phyloP scores from a whole-genome alignment of 1,284 basidiomycete genomes.

The Agroathelia rolfsii region DNA sequence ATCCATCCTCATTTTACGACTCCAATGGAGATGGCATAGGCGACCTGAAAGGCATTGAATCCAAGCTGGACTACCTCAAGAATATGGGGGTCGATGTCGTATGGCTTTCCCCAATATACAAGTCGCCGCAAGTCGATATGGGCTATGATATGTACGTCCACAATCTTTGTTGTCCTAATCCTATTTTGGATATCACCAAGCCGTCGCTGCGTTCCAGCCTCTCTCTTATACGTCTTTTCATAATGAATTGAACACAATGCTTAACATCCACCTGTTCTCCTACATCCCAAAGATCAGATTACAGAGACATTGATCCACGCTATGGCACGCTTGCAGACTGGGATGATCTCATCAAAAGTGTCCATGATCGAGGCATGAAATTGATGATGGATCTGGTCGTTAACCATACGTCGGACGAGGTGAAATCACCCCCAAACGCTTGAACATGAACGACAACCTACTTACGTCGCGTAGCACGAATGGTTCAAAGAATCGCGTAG shows the following conservation, averaged over 20 bases:
- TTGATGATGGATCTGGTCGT: conserved; percentile 75
- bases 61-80: conserved; percentile 62
- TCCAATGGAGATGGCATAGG: conserved; percentile 70
- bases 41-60: conserved; percentile 59
- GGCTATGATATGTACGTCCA: conserved; percentile 56
- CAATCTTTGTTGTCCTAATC: not conserved
- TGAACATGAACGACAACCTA: conserved; percentile 1
- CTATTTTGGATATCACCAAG: not conserved
- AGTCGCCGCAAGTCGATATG: conserved; percentile 62
- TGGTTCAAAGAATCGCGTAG: conserved; percentile 67
- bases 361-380: conserved; percentile 61
- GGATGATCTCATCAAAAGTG: conserved; percentile 49
- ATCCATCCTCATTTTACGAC: conserved; percentile 67
- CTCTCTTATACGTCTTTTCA: conserved; percentile 7
- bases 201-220: too few species aligned
- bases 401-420: conserved; percentile 74
- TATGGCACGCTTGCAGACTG: conserved; percentile 72
- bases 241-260: conserved; percentile 12
- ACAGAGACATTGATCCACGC: conserved; percentile 58
- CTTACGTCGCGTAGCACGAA: conserved; percentile 35
- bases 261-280: conserved; percentile 8
- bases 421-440: conserved; percentile 13
- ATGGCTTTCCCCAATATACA: conserved; percentile 72
- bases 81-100: conserved; percentile 63
- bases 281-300: conserved; percentile 42